Evolutionary conservation across 192 early-diverging fungal genomes (phyloP).

Genomic region (Polychytrium aggregatum): DNA sequence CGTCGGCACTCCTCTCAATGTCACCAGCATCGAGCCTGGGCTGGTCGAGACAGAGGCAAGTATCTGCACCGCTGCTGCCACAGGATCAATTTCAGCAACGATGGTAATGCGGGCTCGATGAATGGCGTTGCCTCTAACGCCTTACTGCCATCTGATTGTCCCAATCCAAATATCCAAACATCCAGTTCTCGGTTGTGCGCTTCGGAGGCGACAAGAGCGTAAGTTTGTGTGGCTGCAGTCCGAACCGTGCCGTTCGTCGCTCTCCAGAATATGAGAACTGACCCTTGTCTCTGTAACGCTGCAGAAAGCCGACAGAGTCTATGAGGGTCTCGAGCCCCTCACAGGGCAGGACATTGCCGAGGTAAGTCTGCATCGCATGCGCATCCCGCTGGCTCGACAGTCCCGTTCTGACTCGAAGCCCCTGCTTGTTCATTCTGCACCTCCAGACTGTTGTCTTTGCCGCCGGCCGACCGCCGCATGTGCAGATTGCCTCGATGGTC

Average conservation of each 20-base stretch:
- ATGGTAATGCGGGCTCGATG: no score
- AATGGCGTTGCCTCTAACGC: no score
- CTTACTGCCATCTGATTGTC: no score
- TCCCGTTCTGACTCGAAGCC: not conserved
- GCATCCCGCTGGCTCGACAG: not conserved
- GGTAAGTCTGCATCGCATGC: no score
- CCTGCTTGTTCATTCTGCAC: conserved; percentile 7
- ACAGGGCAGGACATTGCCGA: conserved; percentile 58
- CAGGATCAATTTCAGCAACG: no score
- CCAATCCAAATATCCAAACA: no score
- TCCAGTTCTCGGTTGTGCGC: conserved; percentile 73
- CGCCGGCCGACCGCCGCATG: conserved; percentile 60
- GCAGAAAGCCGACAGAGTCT: conserved; percentile 48
- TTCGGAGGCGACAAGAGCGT: conserved; percentile 54
- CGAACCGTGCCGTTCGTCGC: no score
- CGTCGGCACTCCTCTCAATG: conserved; percentile 49
- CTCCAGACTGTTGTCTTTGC: conserved; percentile 68
- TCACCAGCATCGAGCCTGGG: conserved; percentile 73
- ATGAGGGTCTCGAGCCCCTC: conserved; percentile 64
- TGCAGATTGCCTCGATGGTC: conserved; percentile 58
- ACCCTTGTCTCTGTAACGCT: no score
- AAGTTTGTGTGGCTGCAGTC: no score
- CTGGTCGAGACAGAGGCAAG: conserved; percentile 71
- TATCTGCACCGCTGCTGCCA: no score
- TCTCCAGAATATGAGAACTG: no score